phyloP scores from a whole-genome alignment of 192 early-diverging fungal genomes.

The Coemansia sp. region DNA sequence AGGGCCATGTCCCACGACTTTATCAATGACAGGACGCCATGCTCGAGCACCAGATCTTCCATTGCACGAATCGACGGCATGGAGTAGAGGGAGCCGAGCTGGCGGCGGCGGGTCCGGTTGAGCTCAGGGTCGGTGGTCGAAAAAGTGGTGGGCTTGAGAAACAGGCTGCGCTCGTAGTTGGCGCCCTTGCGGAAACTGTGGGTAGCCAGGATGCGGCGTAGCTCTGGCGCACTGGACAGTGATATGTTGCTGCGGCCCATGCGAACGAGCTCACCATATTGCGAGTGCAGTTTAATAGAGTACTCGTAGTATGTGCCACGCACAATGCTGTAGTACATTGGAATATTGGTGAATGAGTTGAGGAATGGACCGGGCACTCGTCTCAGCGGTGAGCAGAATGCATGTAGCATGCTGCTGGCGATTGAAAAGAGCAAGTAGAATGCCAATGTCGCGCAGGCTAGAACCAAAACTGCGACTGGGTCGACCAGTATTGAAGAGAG shows the following conservation, averaged over 20 bases:
- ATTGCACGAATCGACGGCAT: conserved; percentile 9
- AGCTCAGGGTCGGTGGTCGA: conserved; percentile 34
- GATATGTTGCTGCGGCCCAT: conserved; percentile 34
- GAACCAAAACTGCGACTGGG: not conserved
- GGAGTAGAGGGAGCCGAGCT: conserved; percentile 27
- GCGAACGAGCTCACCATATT: conserved; percentile 47
- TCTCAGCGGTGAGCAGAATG: conserved; percentile 13
- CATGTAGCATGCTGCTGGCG: not conserved
- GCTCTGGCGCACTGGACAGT: conserved; percentile 11
- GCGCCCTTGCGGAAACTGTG: conserved; percentile 37
- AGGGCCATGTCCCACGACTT: conserved; percentile 22
- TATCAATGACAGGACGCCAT: conserved; percentile 30
- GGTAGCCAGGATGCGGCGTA: conserved; percentile 27
- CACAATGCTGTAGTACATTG: conserved; percentile 10
- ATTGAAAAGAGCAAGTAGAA: not conserved
- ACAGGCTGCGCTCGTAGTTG: conserved; percentile 21
- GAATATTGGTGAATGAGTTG: conserved; percentile 30
- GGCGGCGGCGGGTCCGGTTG: conserved; percentile 27
- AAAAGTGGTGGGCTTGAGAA: conserved; percentile 21
- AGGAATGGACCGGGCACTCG: conserved; percentile 26
- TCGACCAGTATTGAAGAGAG: not conserved
- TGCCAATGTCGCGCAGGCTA: not conserved
- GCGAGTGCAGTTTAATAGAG: conserved; percentile 10
- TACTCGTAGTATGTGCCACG: conserved; percentile 29
- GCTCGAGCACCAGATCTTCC: conserved; percentile 21